Evolutionary conservation across 2,329 filamentous ascomycete species (phyloP).

Genomic region (Keithomyces neogunnii): DNA sequence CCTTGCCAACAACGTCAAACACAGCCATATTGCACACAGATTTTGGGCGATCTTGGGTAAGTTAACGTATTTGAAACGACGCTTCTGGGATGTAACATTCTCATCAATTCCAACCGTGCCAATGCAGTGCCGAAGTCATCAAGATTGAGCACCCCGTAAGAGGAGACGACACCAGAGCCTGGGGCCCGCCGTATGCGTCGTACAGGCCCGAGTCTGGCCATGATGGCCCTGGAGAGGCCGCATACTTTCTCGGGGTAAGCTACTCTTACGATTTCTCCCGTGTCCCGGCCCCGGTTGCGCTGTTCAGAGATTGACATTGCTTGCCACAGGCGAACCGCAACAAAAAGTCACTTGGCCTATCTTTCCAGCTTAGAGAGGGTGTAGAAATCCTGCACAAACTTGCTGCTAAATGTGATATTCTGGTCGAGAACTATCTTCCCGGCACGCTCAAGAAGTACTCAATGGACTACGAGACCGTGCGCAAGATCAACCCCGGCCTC

Average conservation of each 20-base stretch:
- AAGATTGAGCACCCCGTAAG: conserved; percentile 91
- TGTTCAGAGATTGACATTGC: background rate
- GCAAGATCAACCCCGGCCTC: conserved; percentile 71
- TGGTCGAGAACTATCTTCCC: conserved; percentile 96
- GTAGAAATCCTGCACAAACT: conserved; percentile 82
- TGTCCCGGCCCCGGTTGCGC: background rate
- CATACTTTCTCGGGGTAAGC: conserved; percentile 84
- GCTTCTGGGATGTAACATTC: too few species aligned
- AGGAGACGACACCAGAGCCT: conserved; percentile 90
- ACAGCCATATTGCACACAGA: conserved; percentile 95
- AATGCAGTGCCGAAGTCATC: conserved; percentile 77
- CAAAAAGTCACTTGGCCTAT: conserved; percentile 88
- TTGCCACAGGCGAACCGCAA: conserved; percentile 75
- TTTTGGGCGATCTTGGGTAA: conserved; percentile 91
- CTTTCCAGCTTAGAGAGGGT: conserved; percentile 77
- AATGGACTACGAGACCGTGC: conserved; percentile 78
- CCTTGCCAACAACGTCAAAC: background rate
- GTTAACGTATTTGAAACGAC: conserved; percentile 14
- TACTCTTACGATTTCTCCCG: background rate
- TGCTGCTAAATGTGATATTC: conserved; percentile 75
- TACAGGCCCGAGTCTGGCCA: conserved; percentile 54
- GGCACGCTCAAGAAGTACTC: conserved; percentile 82
- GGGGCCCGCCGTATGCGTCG: conserved; percentile 88
- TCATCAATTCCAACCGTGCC: background rate
- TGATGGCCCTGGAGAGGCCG: conserved; percentile 77